Evolutionary conservation across 495 filamentous ascomycete genomes (phyloP).

Genomic region (Oleoguttula mirabilis): DNA sequence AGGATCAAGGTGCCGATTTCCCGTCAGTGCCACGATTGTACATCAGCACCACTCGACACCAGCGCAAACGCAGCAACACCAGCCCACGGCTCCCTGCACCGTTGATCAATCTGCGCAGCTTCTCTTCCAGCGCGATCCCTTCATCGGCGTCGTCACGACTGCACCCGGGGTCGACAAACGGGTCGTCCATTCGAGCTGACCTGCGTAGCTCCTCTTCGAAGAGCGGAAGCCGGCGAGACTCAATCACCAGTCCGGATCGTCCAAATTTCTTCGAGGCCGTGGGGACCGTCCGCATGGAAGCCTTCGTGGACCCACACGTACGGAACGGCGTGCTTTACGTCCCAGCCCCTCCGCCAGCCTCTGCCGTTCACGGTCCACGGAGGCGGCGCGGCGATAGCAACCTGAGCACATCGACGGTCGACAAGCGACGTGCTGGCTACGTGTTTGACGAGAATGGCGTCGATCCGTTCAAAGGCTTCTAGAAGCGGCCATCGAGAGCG

Average conservation of each 20-base stretch:
- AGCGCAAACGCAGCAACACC: slow-evolving; percentile 66
- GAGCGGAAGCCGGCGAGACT: slow-evolving; percentile 21
- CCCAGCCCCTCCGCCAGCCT: slow-evolving; percentile 19
- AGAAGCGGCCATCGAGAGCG: no score
- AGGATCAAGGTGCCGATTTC: slow-evolving; percentile 57
- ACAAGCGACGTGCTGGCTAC: slow-evolving; percentile 14
- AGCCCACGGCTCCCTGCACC: slow-evolving; percentile 27
- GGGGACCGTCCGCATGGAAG: slow-evolving; percentile 93
- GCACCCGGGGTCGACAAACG: slow-evolving; percentile 7
- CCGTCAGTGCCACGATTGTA: slow-evolving; percentile 71
- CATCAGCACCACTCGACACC: slow-evolving; percentile 38
- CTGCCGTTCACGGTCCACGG: neutral
- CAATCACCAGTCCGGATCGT: slow-evolving; percentile 19
- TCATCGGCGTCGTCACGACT: slow-evolving; percentile 10
- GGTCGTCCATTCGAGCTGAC: slow-evolving; percentile 12
- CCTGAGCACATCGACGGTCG: slow-evolving; percentile 14
- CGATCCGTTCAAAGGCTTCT: slow-evolving; percentile 22
- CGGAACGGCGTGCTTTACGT: slow-evolving; percentile 20
- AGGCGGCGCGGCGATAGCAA: slow-evolving; percentile 20
- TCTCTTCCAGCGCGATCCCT: slow-evolving; percentile 23
- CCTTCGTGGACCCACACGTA: slow-evolving; percentile 56
- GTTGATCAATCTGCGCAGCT: slow-evolving; percentile 21
- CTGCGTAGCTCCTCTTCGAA: slow-evolving; percentile 14
- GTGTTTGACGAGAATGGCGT: slow-evolving; percentile 18
- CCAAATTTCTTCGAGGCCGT: slow-evolving; percentile 63